Evolutionary conservation across 495 filamentous ascomycete species (phyloP).

Genomic region (Niebla homalea): DNA sequence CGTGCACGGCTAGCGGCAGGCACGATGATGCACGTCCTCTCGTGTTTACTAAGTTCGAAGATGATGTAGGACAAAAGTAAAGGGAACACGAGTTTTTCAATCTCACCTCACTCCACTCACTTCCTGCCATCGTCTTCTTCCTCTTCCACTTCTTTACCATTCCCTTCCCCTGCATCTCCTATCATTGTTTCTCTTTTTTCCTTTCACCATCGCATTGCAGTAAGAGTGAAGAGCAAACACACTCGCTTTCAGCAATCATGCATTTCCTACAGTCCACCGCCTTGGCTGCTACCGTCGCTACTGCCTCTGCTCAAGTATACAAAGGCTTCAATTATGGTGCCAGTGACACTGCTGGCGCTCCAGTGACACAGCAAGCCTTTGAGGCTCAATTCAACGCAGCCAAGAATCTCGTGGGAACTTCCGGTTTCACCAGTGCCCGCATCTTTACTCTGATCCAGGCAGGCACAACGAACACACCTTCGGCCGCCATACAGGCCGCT

Average conservation of each 20-base stretch:
- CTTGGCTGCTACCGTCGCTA: neutral
- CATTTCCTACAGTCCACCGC: neutral
- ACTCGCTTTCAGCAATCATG: neutral
- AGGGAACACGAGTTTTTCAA: no score
- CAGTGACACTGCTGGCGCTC: constrained; percentile 42
- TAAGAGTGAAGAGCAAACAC: no score
- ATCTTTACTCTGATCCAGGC: constrained; percentile 46
- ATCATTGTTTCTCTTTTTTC: no score
- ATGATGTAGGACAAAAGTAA: no score
- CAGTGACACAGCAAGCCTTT: constrained; percentile 53
- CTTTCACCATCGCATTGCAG: no score
- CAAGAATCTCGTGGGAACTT: constrained; percentile 50
- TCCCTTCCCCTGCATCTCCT: no score
- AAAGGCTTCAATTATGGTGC: constrained; percentile 78
- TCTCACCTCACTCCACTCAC: no score
- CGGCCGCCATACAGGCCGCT: constrained; percentile 63
- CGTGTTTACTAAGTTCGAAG: no score
- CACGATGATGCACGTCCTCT: no score
- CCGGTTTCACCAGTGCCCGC: constrained; percentile 61
- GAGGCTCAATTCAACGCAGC: constrained; percentile 55
- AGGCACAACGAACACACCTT: constrained; percentile 45
- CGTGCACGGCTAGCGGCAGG: no score
- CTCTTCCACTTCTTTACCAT: no score
- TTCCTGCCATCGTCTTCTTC: no score
- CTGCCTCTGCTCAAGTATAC: constrained; percentile 21